Conservation (phyloP, 2,329 filamentous ascomycete genomes). For the Fusarium sp. region DNA sequence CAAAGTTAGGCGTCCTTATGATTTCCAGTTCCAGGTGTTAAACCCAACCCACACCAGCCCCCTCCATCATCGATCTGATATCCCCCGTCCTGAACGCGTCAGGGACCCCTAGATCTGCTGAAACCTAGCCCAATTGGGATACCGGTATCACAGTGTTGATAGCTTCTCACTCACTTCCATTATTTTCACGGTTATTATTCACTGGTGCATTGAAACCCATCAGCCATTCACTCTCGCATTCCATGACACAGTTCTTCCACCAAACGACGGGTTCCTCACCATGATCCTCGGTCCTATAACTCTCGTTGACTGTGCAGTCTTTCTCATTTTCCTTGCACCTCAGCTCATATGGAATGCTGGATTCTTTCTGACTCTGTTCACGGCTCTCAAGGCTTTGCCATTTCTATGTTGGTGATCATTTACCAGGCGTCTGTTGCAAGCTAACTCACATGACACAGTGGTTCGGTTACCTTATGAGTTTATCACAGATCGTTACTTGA, state of each 20-base stretch:
- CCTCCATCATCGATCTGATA: slow-evolving; percentile 37
- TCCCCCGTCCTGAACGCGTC: slow-evolving; percentile 28
- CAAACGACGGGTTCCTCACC: slow-evolving; percentile 33
- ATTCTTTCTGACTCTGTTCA: slow-evolving; percentile 66
- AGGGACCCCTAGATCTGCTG: slow-evolving; percentile 17
- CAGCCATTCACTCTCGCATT: slow-evolving; percentile 4
- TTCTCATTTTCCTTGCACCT: slow-evolving; percentile 75
- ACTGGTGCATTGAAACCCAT: neutral
- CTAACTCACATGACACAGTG: slow-evolving; percentile 41
- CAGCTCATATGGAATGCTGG: slow-evolving; percentile 78
- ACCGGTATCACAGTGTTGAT: neutral
- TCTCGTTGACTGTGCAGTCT: slow-evolving; percentile 79
- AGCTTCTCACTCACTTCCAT: neutral
- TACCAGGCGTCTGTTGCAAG: neutral
- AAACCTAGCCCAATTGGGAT: slow-evolving; percentile 5
- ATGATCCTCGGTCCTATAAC: slow-evolving; percentile 83
- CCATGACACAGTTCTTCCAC: slow-evolving; percentile 16
- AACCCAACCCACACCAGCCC: slow-evolving; percentile 15
- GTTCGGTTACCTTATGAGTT: slow-evolving; percentile 47
- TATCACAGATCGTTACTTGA: slow-evolving; percentile 48
- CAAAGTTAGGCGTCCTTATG: neutral
- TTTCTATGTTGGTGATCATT: slow-evolving; percentile 69
- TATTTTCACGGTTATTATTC: neutral
- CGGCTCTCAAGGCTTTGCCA: slow-evolving; percentile 71
- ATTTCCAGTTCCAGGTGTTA: slow-evolving; percentile 1